Conservation (phyloP, 1,284 basidiomycete genomes). For the Fomitopsis pinicola region DNA sequence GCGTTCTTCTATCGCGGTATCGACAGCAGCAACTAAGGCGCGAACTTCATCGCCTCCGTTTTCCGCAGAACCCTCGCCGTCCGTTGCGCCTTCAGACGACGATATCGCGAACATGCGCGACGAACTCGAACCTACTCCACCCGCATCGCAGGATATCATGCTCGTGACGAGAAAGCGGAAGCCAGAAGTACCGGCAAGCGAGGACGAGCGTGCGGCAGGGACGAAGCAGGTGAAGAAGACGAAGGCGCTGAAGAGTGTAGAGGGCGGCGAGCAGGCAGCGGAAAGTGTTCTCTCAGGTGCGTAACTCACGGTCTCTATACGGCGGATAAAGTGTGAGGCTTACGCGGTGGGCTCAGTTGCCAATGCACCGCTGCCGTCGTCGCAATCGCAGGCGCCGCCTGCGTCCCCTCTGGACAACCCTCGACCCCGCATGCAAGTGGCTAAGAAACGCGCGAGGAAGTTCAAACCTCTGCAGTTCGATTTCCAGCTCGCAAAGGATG, state of each 20-base stretch:
- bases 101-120: conserved; percentile 11
- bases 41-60: too few relatives aligned
- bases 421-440: not conserved
- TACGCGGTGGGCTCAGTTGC: not conserved
- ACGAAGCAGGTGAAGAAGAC: not conserved
- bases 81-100: conserved; percentile 4
- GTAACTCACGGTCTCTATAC: not conserved
- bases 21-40: not conserved
- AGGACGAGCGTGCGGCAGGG: not conserved
- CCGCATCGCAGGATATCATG: not conserved
- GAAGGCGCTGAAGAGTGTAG: not conserved
- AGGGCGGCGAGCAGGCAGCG: not conserved
- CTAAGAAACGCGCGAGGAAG: not conserved
- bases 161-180: conserved; percentile 2
- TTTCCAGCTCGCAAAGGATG: not conserved
- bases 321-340: not conserved
- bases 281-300: not conserved
- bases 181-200: not conserved
- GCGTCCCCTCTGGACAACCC: not conserved
- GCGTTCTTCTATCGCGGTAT: not conserved
- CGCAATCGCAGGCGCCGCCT: not conserved
- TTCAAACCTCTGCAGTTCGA: not conserved
- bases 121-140: conserved; percentile 10
- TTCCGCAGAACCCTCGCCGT: not conserved
- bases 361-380: not conserved